A percentile compares a stretch with the other conserved stretches of the same genome.
Conservation (phyloP, 2,329 filamentous ascomycete species). For the Fulvia fulva region DNA sequence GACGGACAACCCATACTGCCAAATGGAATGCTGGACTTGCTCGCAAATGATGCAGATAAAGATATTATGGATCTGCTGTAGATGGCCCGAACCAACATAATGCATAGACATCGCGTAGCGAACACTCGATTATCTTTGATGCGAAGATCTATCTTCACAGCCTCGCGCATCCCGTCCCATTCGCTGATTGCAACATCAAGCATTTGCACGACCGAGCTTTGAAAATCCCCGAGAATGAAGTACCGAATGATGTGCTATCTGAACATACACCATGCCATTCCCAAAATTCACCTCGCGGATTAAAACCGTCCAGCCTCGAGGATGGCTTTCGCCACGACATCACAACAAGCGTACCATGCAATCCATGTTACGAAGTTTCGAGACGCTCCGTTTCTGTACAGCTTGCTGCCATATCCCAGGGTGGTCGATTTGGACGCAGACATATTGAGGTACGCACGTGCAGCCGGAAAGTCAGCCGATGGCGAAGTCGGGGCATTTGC, state of each 20-base stretch:
- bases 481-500: background rate
- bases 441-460: background rate
- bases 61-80: slow-evolving; percentile 79
- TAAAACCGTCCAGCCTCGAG: background rate
- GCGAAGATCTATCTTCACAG: background rate
- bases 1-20: slow-evolving; percentile 82
- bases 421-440: background rate
- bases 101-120: background rate
- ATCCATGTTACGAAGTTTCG: background rate
- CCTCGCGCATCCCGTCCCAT: background rate
- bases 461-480: background rate
- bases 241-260: background rate
- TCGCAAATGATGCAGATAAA: slow-evolving; percentile 91
- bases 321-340: background rate
- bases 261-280: background rate
- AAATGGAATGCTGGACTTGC: slow-evolving; percentile 90
- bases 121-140: background rate
- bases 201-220: background rate
- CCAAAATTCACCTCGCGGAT: background rate
- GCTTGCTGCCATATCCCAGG: background rate
- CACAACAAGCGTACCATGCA: background rate
- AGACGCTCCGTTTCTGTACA: background rate
- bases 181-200: background rate
- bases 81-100: too few relatives aligned
- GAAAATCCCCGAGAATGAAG: too few relatives aligned